These are phyloP conservation scores for Condylostoma magnum DNA, from an alignment of 169 alveolate species.

Conservation along the genomic window DNA sequence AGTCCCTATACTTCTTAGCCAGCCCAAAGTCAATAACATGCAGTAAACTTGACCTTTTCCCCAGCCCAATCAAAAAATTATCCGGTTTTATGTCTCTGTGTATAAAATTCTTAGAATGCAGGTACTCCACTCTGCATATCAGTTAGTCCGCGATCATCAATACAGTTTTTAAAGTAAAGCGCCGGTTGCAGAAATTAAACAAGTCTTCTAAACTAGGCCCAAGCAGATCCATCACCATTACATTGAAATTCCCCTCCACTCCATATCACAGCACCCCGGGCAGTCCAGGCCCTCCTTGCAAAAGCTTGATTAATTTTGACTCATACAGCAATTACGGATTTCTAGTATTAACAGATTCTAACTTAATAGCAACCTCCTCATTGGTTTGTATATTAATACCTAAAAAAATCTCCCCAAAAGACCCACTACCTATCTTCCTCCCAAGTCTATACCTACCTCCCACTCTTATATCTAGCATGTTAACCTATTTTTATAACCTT, in stretches of 20 bases:
- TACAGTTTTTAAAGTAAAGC: constrained; percentile 53
- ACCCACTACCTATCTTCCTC: constrained; percentile 15
- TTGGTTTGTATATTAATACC: constrained; percentile 22
- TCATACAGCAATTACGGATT: constrained; percentile 51
- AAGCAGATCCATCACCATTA: constrained; percentile 77
- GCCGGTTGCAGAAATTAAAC: constrained; percentile 51
- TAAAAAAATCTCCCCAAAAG: constrained; percentile 19
- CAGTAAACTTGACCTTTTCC: constrained; percentile 56
- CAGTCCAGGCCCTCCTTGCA: constrained; percentile 2
- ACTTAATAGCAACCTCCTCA: constrained; percentile 48
- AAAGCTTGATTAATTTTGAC: constrained; percentile 28
- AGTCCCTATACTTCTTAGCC: constrained; percentile 62
- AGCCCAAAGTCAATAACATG: constrained; percentile 82
- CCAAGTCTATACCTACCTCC: constrained; percentile 19
- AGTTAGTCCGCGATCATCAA: constrained; percentile 59
- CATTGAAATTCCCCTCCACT: constrained; percentile 64
- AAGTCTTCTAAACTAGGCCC: constrained; percentile 74
- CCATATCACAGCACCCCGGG: constrained; percentile 45
- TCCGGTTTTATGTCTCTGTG: constrained; percentile 87
- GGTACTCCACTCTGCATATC: constrained; percentile 64
- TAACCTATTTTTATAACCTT: no score
- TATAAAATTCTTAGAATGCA: constrained; percentile 62
- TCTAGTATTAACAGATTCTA: constrained; percentile 40
- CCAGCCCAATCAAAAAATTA: constrained; percentile 71
- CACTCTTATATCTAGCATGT: constrained; percentile 4